Evolutionary conservation across 75 land plant species (phyloP).

Genomic region (Cupressus sempervirens): DNA sequence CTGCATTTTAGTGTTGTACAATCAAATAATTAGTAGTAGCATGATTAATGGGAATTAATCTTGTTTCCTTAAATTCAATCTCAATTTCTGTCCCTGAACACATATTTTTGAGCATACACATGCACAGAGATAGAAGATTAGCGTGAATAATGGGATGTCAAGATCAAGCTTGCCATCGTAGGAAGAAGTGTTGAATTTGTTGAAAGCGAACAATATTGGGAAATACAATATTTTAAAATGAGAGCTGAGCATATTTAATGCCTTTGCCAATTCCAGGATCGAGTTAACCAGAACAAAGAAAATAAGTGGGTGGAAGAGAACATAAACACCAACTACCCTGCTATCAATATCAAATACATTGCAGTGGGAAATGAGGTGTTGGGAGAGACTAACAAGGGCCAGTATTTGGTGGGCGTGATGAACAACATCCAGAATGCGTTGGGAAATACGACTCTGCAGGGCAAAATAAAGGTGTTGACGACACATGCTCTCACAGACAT

Average conservation of each 20-base stretch:
- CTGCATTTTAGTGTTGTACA: no score
- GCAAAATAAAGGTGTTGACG: no score
- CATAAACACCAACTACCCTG: conserved; percentile 24
- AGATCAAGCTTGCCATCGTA: conserved; percentile 45
- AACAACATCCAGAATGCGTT: conserved; percentile 36
- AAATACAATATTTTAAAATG: conserved; percentile 40
- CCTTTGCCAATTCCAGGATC: conserved; percentile 22
- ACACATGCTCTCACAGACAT: no score
- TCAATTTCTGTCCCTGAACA: no score
- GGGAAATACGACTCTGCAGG: conserved; percentile 15
- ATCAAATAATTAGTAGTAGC: no score
- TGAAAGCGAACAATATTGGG: conserved; percentile 22
- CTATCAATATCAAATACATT: conserved; percentile 37
- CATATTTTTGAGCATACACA: no score
- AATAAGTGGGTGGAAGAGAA: conserved; percentile 41
- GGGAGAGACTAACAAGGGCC: background rate
- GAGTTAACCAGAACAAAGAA: conserved; percentile 14
- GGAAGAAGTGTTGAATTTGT: conserved; percentile 30
- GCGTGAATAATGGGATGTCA: no score
- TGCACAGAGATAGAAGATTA: no score
- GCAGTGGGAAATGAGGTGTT: conserved; percentile 62
- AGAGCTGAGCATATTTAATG: conserved; percentile 33
- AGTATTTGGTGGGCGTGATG: conserved; percentile 11
- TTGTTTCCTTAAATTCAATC: no score
- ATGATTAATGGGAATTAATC: no score